Base-by-base conservation (phyloP, 345 rosid genomes). In the Ceriops tagal region DNA sequence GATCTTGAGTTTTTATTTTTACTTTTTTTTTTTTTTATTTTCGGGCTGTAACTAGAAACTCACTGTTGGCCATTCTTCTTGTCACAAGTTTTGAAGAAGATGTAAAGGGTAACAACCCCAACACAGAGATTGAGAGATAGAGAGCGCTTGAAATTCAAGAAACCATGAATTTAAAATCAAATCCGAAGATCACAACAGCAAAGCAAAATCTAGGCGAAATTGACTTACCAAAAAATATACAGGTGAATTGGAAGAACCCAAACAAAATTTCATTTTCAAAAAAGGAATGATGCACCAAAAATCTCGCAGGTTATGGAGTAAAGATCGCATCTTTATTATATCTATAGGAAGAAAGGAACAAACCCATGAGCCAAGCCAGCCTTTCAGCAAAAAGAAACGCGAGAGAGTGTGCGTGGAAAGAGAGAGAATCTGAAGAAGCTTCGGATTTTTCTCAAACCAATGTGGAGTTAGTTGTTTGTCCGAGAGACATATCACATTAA, bases 311-410 rank as follows among this genome's bases (percentile, higher is more conserved):
- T 20, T 51, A 59, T 20, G 53, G 62, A 63, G 57, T 53, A 58
- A 71, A 71, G 58, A 75, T 75, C 43, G 52, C 35, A 66, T 53
- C 57, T 19, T 47, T 21, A 32, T 47, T 21, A 22, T 60, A 21
- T 39, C 46, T 39, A 20, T 19, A 28, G 71, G 56, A 67, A 19
- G 49, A 71, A 61, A 60, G 31, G 67, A 74, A 69, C 78, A 75
- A 77, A 78, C 60, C 79, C 84, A 58, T 8, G 37, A 75, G 68
- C 60, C 16, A 58, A 75, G 84, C 71, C 80, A 78, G 60, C 27
- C 53, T 82, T 77, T 73, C 31, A 64, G 76, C 60, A 37, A 65
- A 61, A 71, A 68, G 61, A 66, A 28, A n/a, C 55, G 20, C 34
- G 61, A 67, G 70, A 67, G 57, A 75, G 56, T 65, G 52, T 18